Base-by-base conservation (phyloP, 108 stramenopile species). In the Stephanodiscus minutulus region DNA sequence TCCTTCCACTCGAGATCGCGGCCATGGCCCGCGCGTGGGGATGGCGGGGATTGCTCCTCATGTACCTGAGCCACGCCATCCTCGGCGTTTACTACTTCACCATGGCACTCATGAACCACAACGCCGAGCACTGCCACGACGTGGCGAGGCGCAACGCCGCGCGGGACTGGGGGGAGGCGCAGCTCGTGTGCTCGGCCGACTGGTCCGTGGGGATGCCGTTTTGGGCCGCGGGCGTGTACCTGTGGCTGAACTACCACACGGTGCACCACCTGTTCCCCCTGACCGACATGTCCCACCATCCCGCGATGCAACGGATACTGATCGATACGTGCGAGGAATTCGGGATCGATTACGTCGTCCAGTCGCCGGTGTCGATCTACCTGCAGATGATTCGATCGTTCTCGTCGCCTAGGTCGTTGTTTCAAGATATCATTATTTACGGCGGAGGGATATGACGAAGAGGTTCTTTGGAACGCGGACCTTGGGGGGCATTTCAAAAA, bases 51-150 rank as follows among this genome's bases (percentile, higher is more conserved):
- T 1, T 52, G 49, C 50, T 65, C 53, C 46, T 65, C 11, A 65
- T 65, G 47, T 65, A 29, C 18, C 17, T 65, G 5, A 36, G 33
- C 20, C 53, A 52, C 18, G 46, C 53, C 53, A 55, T 65, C 3
- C 33, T 70, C 15, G 28, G 58, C 18, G 35, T 70, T 31, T 61
- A 70, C 59, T 70, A 70, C 53, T 70, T 70, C 35, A 70, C 69
- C 15, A 46, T 70, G 58, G 69, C 69, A 5, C 25, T 70, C 6
- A 70, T 70, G 69, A 70, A 70, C 24, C 69, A 70, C 37, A 70
- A 70, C 69, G 31, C 69, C 29, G 58, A 70, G 17, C 33, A 43
- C 9, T 55, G 52, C 60, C n/a, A 62, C 35, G 47, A 70, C 25
- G 59, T 61, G 13, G 27, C 17, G 21, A 24, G 28, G 11, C 24